Base-by-base conservation (phyloP, 2,329 filamentous ascomycete genomes). In the Whalleya microplaca region DNA sequence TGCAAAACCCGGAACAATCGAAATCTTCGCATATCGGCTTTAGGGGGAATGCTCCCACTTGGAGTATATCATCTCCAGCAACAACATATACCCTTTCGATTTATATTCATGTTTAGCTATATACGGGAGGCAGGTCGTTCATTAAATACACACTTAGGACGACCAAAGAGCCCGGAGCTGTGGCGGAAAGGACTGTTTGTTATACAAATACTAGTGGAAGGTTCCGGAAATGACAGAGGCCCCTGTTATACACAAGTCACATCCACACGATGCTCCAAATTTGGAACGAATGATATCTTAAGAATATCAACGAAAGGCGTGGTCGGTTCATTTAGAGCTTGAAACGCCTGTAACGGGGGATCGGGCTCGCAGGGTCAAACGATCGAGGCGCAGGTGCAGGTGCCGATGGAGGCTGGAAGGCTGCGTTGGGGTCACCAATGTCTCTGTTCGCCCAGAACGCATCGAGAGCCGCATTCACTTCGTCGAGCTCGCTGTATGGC, bases 401-500 rank as follows among this genome's bases (percentile, higher is more conserved):
- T 3, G 21, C 20, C 10, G 43, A 6, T 3, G 43, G 9, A 18
- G 44, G 19, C 23, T 51, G 2, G 20, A 58, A 51, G 20, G 60
- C 60, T 12, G 60, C 60, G 32, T 59, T 62, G 18, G 63, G 61
- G 40, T 63, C 59, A 12, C 59, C 54, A 37, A 58, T 56, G 40
- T 61, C 60, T 18, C 63, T 53, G 9, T 48, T 60, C n/a, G 59
- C 53, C 66, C 68, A 75, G 61, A 74, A 75, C 1, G 55, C 64
- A 9, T 71, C 66, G 2, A 76, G 64, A 3, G 62, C 66, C 5
- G 65, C 61, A 40, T 68, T 55, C 5, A 73, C 66, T 27, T 68
- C 67, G 0, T 67, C 68, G 3, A 71, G 63, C 41, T 74, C 66
- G 52, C 66, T 67, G 53, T 75, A 76, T 0, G 73, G 72, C 45